These are phyloP conservation scores for Elaeis guineensis DNA, from an alignment of 176 grass and related monocot species.

Conservation along the genomic window DNA sequence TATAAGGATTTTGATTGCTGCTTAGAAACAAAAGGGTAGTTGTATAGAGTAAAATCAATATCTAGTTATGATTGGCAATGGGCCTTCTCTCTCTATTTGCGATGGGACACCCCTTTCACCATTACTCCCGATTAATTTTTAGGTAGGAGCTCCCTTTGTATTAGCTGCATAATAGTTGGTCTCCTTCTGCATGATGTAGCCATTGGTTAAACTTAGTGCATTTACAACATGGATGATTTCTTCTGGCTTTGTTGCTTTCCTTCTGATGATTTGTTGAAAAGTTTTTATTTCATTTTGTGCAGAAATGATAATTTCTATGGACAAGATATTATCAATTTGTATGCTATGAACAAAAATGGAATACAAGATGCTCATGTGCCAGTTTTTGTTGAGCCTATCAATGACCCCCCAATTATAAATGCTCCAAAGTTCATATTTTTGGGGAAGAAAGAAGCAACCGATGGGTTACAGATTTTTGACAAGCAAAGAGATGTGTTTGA, in stretches of 20 bases:
- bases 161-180: too few species aligned
- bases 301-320: conserved; percentile 74
- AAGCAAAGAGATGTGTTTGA: conserved; percentile 50
- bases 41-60: too few species aligned
- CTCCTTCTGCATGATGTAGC: background rate
- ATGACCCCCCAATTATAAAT: conserved; percentile 61
- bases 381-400: conserved; percentile 52
- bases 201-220: background rate
- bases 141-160: too few species aligned
- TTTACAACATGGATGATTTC: background rate
- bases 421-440: conserved; percentile 58
- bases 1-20: too few species aligned
- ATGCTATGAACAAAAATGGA: conserved; percentile 46
- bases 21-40: too few species aligned
- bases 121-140: too few species aligned
- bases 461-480: conserved; percentile 54
- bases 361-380: conserved; percentile 29
- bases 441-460: conserved; percentile 31
- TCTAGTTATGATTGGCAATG: too few species aligned
- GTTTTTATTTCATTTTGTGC: conserved; percentile 9
- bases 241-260: background rate
- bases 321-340: conserved; percentile 46
- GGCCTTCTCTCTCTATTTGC: too few species aligned
- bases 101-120: too few species aligned
- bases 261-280: background rate